These are phyloP conservation scores for Trichosporon coremiiforme DNA, from an alignment of 1,284 basidiomycete species.

Conservation along the genomic window DNA sequence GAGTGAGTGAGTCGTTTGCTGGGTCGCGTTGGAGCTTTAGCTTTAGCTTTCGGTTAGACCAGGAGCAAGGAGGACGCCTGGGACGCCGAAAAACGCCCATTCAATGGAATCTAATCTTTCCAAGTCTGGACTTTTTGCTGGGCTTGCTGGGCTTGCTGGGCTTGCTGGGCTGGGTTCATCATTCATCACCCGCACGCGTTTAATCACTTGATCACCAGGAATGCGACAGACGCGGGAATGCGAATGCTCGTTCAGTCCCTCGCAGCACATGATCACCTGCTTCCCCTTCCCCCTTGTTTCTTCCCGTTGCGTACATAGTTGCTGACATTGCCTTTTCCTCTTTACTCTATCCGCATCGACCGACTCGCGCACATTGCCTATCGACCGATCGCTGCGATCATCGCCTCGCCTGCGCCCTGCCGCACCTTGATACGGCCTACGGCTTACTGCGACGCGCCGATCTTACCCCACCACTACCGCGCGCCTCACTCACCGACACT, in stretches of 20 bases:
- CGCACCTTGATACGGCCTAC: background rate
- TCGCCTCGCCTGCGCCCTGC: background rate
- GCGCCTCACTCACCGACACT: conserved; percentile 3
- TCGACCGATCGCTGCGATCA: conserved; percentile 6
- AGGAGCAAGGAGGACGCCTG: no score
- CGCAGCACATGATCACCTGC: background rate
- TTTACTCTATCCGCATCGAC: background rate
- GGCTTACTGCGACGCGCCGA: background rate
- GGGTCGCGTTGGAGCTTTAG: no score
- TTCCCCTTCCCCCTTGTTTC: background rate
- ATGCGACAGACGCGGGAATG: background rate
- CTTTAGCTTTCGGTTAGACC: no score
- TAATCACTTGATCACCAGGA: background rate
- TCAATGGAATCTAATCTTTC: conserved; percentile 10
- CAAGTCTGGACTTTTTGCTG: background rate
- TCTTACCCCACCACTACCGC: background rate
- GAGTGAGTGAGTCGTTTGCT: no score
- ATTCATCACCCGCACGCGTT: background rate
- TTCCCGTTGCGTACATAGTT: background rate
- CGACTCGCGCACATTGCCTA: background rate
- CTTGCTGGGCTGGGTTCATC: no score
- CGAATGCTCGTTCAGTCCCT: no score
- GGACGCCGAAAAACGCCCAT: background rate
- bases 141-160: background rate
- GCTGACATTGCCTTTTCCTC: background rate